Base-by-base conservation (phyloP, 345 rosid genomes). In the Dimocarpus longan region DNA sequence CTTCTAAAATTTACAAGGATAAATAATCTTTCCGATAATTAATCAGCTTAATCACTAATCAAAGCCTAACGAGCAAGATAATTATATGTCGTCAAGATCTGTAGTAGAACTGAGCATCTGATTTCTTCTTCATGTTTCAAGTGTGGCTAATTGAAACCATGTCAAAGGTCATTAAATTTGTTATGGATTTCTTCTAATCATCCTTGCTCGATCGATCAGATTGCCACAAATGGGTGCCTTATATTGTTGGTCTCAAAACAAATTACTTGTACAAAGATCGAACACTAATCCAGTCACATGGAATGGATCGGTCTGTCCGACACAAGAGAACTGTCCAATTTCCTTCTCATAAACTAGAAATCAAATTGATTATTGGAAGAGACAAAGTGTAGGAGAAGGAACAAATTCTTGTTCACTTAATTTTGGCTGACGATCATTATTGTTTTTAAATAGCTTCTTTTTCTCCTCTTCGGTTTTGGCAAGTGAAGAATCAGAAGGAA, bases 291-390 rank as follows among this genome's bases (percentile, higher is more conserved):
- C 48, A 21, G 26, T 68, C 28, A 21, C n/a, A 52, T 52, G 2
- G 57, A 52, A 52, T 52, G 57, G 57, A 52, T 69, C 57, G 4
- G 72, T n/a, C 50, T 21, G n/a, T 28, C 39, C 26, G 16, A 54
- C 9, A 57, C 50, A 57, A n/a, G 52, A 40, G 13, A 2, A 48
- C 4, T 10, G 32, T 72, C 21, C 26, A 32, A 18, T 72, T 5
- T 37, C n/a, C 26, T 19, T 72, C 62, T 24, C 22, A 8, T n/a
- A 11, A 63, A 62, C 18, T 8, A 24, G 57, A 44, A 22, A 10
- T 5, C 26, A 26, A 32, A 54, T 52, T 56, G 67, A 63, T 74
- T 66, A 76, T 66, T 21, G 82, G 70, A 79, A 82, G 70, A 79
- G 85, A 57, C 62, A 56, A 26, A 82, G 85, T 3, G 82, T 65